Percentiles rank a stretch among this genome's conserved stretches.
phyloP scores from a whole-genome alignment of 2,329 filamentous ascomycete species.

The Microcera coccophila region DNA sequence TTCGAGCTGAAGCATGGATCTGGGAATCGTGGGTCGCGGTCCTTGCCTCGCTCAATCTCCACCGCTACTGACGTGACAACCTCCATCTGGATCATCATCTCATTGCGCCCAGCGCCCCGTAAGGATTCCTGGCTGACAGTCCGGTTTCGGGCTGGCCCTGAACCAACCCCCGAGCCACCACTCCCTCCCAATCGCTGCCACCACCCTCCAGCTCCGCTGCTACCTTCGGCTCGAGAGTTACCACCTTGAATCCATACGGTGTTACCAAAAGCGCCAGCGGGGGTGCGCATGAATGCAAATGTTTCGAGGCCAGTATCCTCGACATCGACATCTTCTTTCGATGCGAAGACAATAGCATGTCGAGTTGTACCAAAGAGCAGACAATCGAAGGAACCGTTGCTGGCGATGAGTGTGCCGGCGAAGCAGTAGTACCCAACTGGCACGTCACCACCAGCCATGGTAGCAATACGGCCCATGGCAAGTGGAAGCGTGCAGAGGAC shows the following conservation, averaged over 20 bases:
- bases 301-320: conserved; percentile 49
- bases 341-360: conserved; percentile 46
- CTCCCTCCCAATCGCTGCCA: conserved; percentile 20
- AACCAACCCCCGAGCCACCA: conserved; percentile 3
- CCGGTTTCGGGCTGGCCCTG: neutral
- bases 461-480: conserved; percentile 58
- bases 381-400: conserved; percentile 53
- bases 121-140: conserved; percentile 29
- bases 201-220: conserved; percentile 21
- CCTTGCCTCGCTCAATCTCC: conserved; percentile 30
- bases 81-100: conserved; percentile 39
- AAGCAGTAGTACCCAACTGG: conserved; percentile 54
- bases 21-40: conserved; percentile 20
- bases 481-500: conserved; percentile 63
- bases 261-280: conserved; percentile 38
- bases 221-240: conserved; percentile 2
- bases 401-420: conserved; percentile 54
- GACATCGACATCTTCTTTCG: conserved; percentile 30
- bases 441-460: conserved; percentile 52
- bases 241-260: conserved; percentile 34
- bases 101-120: conserved; percentile 20
- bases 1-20: conserved; percentile 17
- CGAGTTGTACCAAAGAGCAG: conserved; percentile 50
- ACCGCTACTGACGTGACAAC: conserved; percentile 39
- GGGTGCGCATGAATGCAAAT: conserved; percentile 47